Conservation (phyloP, 2,329 filamentous ascomycete genomes). For the Beauveria rudraprayagi region DNA sequence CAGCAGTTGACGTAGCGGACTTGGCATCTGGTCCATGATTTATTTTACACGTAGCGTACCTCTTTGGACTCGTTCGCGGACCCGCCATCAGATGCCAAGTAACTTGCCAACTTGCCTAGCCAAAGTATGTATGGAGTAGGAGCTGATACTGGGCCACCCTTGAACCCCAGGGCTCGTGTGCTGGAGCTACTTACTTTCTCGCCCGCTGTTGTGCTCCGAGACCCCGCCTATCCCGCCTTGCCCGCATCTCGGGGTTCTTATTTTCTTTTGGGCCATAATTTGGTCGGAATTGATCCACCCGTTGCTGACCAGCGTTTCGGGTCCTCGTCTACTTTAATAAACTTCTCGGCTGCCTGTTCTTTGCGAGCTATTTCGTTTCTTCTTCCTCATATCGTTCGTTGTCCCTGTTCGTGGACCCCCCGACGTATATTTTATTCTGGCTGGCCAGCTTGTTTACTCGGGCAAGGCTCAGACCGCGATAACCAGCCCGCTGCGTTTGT, state of each 20-base stretch:
- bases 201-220: neutral
- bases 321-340: neutral
- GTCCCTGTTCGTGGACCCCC: neutral
- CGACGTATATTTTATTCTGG: neutral
- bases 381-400: neutral
- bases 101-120: neutral
- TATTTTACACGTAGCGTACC: neutral
- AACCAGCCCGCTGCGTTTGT: neutral
- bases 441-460: neutral
- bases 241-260: neutral
- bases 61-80: neutral
- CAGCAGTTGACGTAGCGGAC: neutral
- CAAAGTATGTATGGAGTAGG: neutral
- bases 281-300: conserved; percentile 3
- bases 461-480: neutral
- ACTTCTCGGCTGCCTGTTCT: neutral
- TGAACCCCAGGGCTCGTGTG: neutral
- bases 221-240: conserved; percentile 6
- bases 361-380: neutral
- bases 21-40: neutral
- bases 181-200: neutral
- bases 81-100: neutral
- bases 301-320: neutral
- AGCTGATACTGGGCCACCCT: neutral
- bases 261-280: neutral